phyloP scores from a whole-genome alignment of 805 yeast genomes.

The Tetrapisispora arboricola region DNA sequence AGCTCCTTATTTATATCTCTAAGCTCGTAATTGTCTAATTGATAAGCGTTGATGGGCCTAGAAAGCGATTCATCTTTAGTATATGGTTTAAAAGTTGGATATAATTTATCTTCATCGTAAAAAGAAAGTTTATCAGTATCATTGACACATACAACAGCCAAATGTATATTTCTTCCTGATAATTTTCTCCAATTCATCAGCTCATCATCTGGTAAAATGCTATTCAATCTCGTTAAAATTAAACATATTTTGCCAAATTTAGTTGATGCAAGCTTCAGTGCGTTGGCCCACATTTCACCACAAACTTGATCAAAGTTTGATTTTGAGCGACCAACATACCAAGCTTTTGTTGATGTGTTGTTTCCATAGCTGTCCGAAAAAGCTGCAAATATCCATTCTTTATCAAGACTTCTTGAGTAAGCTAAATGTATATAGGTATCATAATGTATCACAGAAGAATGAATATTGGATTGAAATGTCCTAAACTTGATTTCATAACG shows the following conservation, averaged over 20 bases:
- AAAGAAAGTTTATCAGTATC: conserved; percentile 41
- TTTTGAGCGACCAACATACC: conserved; percentile 39
- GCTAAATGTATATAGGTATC: conserved; percentile 79
- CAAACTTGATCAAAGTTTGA: conserved; percentile 45
- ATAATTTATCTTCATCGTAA: conserved; percentile 25
- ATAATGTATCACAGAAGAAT: conserved; percentile 21
- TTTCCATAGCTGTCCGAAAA: conserved; percentile 84
- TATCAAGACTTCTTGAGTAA: conserved; percentile 71
- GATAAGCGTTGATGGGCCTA: conserved; percentile 8
- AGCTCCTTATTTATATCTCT: conserved; percentile 42
- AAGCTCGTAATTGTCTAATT: conserved; percentile 28
- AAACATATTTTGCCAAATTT: conserved; percentile 46
- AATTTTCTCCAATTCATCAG: conserved; percentile 68
- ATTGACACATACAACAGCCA: conserved; percentile 63
- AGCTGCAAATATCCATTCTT: conserved; percentile 75
- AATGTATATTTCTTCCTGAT: conserved; percentile 47
- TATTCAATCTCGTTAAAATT: conserved; percentile 59
- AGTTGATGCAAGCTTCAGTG: conserved; percentile 34
- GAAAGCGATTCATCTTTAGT: conserved; percentile 19
- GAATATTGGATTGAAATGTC: conserved; percentile 28
- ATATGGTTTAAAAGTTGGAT: conserved; percentile 28
- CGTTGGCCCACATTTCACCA: conserved; percentile 56
- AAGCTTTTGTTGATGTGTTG: conserved; percentile 49
- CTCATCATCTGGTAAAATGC: conserved; percentile 74
- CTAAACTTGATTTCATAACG: conserved; percentile 37